Base-by-base conservation (phyloP, 768 basidiomycete genomes). In the Serendipita sp. region DNA sequence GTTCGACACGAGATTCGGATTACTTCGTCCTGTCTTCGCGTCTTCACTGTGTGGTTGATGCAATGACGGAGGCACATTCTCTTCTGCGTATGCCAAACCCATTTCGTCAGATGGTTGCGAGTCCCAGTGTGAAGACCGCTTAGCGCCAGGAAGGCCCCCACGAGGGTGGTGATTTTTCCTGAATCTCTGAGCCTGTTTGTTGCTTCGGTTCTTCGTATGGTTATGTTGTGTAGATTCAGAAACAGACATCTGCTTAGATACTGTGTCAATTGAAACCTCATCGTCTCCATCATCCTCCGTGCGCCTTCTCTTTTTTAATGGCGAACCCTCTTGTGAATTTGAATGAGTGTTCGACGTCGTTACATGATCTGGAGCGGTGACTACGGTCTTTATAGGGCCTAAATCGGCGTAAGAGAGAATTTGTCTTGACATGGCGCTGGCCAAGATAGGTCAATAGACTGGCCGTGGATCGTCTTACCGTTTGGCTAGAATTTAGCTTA, bases 401-500 rank as follows among this genome's bases (percentile, higher is more conserved):
- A 60, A 60, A 37, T 60, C 56, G 11, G 56, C 56, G 37, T 60
- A 60, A 35, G 56, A 60, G 10, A 60, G 34, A 37, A 60, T 60
- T 60, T 60, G 56, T 8, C 56, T 24, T 3, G 56, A 32, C 56
- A 60, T 60, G 56, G 56, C 37, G 56, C 28, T 28, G 56, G 24
- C 11, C 56, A 60, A 60, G 56, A 30, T 51, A 32, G 45, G 24
- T 24, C 24, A 24, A 24, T 24, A 24, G 24, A 24, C 24, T 24
- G 24, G 24, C 24, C 24, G 24, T 24, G 24, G 24, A 24, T 24
- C 24, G 24, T 24, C 24, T 24, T 24, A 24, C 24, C 24, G 24
- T 24, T 24, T 24, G 24, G 24, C 24, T 24, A 24, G 24, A 24
- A 24, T 41, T 13, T 7, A 41, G 13, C 41, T 13, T 41, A 5